Percentiles rank a stretch among this genome's conserved stretches.
Evolutionary conservation across 2,329 filamentous ascomycete species (phyloP).

Genomic region (Aspergillus piperis): DNA sequence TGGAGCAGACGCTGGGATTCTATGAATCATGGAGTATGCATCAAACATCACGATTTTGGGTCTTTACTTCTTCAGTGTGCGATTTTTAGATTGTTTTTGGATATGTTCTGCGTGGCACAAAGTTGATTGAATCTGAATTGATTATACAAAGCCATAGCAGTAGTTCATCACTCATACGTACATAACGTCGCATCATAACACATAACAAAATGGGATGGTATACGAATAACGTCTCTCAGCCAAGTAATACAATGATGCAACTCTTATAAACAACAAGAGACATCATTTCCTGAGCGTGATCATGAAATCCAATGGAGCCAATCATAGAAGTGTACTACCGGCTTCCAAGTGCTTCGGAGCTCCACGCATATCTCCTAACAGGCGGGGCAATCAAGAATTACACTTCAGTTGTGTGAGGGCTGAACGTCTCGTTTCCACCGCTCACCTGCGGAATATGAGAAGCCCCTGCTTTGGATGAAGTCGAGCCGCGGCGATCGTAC

Average conservation of each 20-base stretch:
- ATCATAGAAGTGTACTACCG: too few relatives aligned
- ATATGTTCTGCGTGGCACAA: too few relatives aligned
- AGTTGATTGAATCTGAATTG: too few relatives aligned
- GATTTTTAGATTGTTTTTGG: too few relatives aligned
- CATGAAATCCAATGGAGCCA: too few relatives aligned
- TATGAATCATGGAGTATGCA: too few relatives aligned
- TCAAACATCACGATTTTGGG: too few relatives aligned
- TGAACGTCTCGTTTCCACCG: not conserved
- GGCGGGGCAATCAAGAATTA: not conserved
- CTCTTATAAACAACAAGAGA: not conserved
- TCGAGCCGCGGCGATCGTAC: not conserved
- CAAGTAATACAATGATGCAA: not conserved
- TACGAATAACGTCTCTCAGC: not conserved
- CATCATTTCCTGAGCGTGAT: too few relatives aligned
- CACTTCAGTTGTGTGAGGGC: not conserved
- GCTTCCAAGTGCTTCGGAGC: too few relatives aligned
- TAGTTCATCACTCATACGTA: not conserved
- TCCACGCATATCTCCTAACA: too few relatives aligned
- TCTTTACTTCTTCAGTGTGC: too few relatives aligned
- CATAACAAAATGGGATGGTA: not conserved
- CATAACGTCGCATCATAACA: not conserved
- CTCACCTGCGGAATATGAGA: not conserved
- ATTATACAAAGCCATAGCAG: not conserved
- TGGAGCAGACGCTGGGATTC: too few relatives aligned
- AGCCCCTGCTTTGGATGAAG: not conserved